Base-by-base conservation (phyloP, 352 stramenopile species). In the Phytophthora vignae region DNA sequence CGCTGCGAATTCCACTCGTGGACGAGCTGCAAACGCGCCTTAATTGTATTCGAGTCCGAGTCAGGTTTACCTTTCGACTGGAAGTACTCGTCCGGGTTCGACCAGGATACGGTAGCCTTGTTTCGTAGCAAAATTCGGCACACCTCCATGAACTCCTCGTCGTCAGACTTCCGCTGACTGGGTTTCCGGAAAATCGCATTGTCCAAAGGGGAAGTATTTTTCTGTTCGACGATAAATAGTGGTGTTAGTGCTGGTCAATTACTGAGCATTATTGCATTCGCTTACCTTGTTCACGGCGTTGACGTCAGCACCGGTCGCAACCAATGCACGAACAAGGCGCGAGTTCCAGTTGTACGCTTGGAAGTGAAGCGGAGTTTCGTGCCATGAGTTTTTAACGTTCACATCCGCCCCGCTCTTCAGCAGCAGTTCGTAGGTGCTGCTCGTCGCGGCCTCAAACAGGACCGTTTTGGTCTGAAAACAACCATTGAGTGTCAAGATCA, bases 221-320 rank as follows among this genome's bases (percentile, higher is more conserved):
- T 64, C 54, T 64, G 29, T 19, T 50, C 14, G 2, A 44, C 1
- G 22, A 25, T 25, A 36, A 55, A n/a, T 14, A 22, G 7, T 15
- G n/a, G 49, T 11, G 15, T 55, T 40, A 42, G 27, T 11, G 25
- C 38, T 25, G 17, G 12, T 57, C 50, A 21, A 6, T 11, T 27
- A 17, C 4, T 42, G 5, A 5, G 25, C 7, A 6, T 22, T 29
- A 22, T 4, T 19, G 4, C 19, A 15, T 40, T 12, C 7, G 5
- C 19, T 27, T 29, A 63, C 62, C 53, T 69, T 69, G 12, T 69
- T 60, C 19, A 64, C 42, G 25, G 62, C 50, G 42, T 69, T 60
- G 7, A 69, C 29, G n/a, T 62, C 54, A 49, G 53, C 62, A 6
- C 62, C 53, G 0, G 15, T n/a, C 27, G 56, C 42, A 50, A 69